Percentiles rank a stretch among this genome's conserved stretches.
Evolutionary conservation across 768 basidiomycete species (phyloP).

Genomic region (Crucibulum laeve): DNA sequence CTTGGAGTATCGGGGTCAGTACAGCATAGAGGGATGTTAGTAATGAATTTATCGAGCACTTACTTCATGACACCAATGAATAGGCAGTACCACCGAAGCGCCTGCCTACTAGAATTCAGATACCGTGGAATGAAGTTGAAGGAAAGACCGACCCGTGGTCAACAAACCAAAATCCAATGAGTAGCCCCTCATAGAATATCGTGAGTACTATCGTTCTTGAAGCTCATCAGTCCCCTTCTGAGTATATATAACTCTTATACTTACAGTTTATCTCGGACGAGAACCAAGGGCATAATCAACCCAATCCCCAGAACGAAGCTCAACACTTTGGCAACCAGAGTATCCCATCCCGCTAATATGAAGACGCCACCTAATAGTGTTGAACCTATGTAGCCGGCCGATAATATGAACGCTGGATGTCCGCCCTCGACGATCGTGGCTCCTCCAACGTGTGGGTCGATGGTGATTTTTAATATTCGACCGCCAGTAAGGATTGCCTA

Average conservation of each 20-base stretch:
- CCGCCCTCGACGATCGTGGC: slow-evolving; percentile 78
- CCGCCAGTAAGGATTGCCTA: slow-evolving; percentile 81
- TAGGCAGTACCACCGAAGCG: slow-evolving; percentile 79
- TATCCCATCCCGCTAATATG: slow-evolving; percentile 81
- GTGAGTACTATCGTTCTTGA: slow-evolving; percentile 82
- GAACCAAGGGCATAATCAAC: slow-evolving; percentile 76
- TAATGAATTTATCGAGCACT: slow-evolving; percentile 19
- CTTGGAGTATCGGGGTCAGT: slow-evolving; percentile 29
- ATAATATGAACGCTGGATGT: slow-evolving; percentile 62
- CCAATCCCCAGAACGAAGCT: slow-evolving; percentile 90
- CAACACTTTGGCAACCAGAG: slow-evolving; percentile 86
- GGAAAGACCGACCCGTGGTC: slow-evolving; percentile 70
- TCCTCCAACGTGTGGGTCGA: slow-evolving; percentile 80
- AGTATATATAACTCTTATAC: slow-evolving; percentile 20
- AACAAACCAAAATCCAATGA: slow-evolving; percentile 94
- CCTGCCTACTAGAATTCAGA: slow-evolving; percentile 43
- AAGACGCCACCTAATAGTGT: slow-evolving; percentile 80
- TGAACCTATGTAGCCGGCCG: slow-evolving; percentile 81
- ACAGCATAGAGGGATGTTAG: neutral
- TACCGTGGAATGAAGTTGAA: neutral
- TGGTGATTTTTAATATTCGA: slow-evolving; percentile 72
- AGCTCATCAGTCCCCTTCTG: neutral
- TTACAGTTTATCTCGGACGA: slow-evolving; percentile 89
- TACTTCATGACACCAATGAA: slow-evolving; percentile 86
- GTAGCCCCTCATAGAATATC: slow-evolving; percentile 74